A percentile compares a stretch with the other conserved stretches of the same genome.
phyloP scores from a whole-genome alignment of 2,329 filamentous ascomycete genomes.

The Talaromyces sp. region DNA sequence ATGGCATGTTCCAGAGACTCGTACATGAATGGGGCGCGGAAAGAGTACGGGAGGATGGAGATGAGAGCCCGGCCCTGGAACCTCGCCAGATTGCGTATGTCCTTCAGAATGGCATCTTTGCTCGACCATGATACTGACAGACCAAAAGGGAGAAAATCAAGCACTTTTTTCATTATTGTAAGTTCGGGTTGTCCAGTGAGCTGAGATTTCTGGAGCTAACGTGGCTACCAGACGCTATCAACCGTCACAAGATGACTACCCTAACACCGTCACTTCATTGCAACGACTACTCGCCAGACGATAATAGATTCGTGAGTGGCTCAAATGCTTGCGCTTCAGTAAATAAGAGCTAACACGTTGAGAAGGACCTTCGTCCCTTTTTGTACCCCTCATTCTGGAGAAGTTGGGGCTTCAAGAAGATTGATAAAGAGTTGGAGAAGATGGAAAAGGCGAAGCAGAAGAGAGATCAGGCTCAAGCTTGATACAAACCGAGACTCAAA shows the following conservation, averaged over 20 bases:
- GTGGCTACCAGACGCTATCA: conserved; percentile 10
- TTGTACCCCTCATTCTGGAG: conserved; percentile 33
- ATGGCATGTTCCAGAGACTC: conserved; percentile 51
- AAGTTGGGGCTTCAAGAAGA: conserved; percentile 40
- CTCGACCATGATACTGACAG: not conserved
- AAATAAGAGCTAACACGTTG: not conserved
- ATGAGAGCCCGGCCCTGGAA: conserved; percentile 33
- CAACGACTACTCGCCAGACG: conserved; percentile 46
- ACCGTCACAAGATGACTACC: conserved; percentile 20
- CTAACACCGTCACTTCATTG: conserved; percentile 17
- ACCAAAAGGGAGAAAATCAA: conserved; percentile 36
- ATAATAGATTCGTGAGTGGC: conserved; percentile 46
- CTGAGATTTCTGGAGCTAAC: not conserved
- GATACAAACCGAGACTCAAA: not conserved
- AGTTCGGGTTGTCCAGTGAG: not conserved
- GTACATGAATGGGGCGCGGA: conserved; percentile 46
- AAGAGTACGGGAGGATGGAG: conserved; percentile 10
- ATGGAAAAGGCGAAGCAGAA: conserved; percentile 15
- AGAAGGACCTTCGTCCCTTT: conserved; percentile 49
- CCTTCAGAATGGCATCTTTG: not conserved
- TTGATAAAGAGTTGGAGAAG: conserved; percentile 38
- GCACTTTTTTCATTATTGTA: conserved; percentile 32
- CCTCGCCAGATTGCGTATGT: conserved; percentile 19
- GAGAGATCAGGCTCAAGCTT: not conserved
- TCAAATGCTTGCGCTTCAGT: not conserved